phyloP scores from a whole-genome alignment of 139 green algal genomes.

The Chlamydomonas sp. region DNA sequence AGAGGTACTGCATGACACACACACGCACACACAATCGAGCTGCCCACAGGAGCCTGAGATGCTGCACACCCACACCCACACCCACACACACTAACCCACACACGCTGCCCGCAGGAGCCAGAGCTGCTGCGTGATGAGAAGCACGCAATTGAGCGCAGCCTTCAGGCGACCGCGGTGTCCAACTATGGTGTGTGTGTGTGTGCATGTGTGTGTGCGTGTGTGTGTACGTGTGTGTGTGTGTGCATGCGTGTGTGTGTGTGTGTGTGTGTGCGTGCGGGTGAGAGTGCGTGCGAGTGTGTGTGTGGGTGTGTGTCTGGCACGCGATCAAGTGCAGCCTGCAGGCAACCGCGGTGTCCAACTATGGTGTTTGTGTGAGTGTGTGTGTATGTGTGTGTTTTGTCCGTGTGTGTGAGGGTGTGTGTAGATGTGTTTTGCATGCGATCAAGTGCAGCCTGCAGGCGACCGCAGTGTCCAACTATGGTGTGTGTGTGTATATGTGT shows the following conservation, averaged over 20 bases:
- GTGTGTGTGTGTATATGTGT: too few relatives aligned
- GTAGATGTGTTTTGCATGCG: too few relatives aligned
- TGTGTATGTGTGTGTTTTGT: too few relatives aligned
- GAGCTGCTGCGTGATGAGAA: constrained; percentile 79
- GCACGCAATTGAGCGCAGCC: constrained; percentile 58
- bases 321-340: not conserved
- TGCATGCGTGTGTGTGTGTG: not conserved
- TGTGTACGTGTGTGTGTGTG: not conserved
- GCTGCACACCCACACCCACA: too few relatives aligned
- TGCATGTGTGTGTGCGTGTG: not conserved
- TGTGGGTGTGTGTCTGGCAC: not conserved
- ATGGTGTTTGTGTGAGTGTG: too few relatives aligned
- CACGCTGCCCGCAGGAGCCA: constrained; percentile 25
- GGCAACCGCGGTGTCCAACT: not conserved
- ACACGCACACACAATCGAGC: too few relatives aligned
- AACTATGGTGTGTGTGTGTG: constrained; percentile 26
- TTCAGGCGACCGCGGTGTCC: constrained; percentile 38
- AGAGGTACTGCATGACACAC: too few relatives aligned
- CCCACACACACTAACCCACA: too few relatives aligned
- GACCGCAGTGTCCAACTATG: too few relatives aligned
- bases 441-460: not conserved
- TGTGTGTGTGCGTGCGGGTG: not conserved
- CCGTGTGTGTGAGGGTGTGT: too few relatives aligned
- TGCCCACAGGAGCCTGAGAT: constrained; percentile 54
- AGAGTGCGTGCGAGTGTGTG: not conserved